Base-by-base conservation (phyloP, 176 grass and related monocot species). In the Aegilops sharonensis region DNA sequence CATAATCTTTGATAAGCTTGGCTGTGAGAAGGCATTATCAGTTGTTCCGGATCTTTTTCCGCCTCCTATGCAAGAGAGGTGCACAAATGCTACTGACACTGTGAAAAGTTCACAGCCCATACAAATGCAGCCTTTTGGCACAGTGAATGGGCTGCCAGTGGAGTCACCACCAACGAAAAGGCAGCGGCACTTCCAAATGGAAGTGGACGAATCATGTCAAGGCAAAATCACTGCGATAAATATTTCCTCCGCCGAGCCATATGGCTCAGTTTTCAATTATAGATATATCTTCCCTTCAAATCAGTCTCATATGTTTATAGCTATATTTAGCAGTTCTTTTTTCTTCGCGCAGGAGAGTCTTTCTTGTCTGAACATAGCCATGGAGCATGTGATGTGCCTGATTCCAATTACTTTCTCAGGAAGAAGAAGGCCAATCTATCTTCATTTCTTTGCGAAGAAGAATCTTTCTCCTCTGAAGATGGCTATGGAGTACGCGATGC, bases 1-100 rank as follows among this genome's bases (percentile, higher is more conserved):
- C 75, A 77, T 77, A 34, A 77, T 77, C 9, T 57, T 77, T 59
- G 75, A 77, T 77, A 20, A 77, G 35, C 17, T 57, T 77, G 75
- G 75, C 18, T 31, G 48, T 59, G 75, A 77, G 75, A 77, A 59
- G 32, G 50, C 75, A 77, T 57, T 21, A 18, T 57, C 75, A 57
- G 75, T 35, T 35, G 17, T 77, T 59, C 15, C 11, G 75, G 75
- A 59, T 57, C 27, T 27, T 77, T 34, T 21, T 59, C 48, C 20
- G 17, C 15, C 29, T 77, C 4, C 2, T 77, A 17, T 77, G 48
- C 50, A 77, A n/a, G 75, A 77, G 56, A 57, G 48, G 29, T 18
- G 6, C 50, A 59, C 17, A 77, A 52, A 59, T 59, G 75, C 9
- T 59, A 77, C 75, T n/a, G 29, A 56, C 31, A 56, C 74, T 11